Conservation (phyloP, 345 rosid species). For the Brassica nigra region DNA sequence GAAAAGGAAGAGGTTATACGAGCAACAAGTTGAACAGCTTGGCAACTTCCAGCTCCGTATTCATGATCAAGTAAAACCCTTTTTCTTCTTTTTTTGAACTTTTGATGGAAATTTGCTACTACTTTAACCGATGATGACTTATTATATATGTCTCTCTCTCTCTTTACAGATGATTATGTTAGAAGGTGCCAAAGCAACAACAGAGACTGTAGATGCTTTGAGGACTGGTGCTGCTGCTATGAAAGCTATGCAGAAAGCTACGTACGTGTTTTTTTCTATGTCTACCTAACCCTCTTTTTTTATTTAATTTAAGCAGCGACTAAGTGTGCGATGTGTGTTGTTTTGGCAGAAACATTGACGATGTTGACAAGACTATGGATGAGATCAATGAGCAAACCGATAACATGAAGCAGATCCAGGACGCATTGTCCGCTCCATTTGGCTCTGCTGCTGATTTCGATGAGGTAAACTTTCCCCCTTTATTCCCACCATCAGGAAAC, state of each 20-base stretch:
- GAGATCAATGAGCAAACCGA: slow-evolving; percentile 89
- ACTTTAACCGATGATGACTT: neutral
- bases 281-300: neutral
- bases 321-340: slow-evolving; percentile 15
- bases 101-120: neutral
- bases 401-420: slow-evolving; percentile 92
- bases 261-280: slow-evolving; percentile 49
- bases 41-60: slow-evolving; percentile 82
- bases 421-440: slow-evolving; percentile 75
- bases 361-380: slow-evolving; percentile 92
- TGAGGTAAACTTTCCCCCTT: slow-evolving; percentile 51
- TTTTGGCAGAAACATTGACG: slow-evolving; percentile 72
- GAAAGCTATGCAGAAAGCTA: slow-evolving; percentile 95
- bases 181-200: slow-evolving; percentile 91
- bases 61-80: slow-evolving; percentile 69
- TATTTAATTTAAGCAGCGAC: neutral
- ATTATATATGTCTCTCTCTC: neutral
- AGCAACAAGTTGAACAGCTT: slow-evolving; percentile 82
- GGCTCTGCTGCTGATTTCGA: slow-evolving; percentile 84
- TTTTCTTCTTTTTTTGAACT: neutral
- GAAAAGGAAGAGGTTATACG: slow-evolving; percentile 90
- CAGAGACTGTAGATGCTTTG: slow-evolving; percentile 86
- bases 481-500: neutral
- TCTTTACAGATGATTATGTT: slow-evolving; percentile 73
- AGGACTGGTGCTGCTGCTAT: slow-evolving; percentile 81